Conservation (phyloP, 306 rosid species). For the Leucaena leucocephala region DNA sequence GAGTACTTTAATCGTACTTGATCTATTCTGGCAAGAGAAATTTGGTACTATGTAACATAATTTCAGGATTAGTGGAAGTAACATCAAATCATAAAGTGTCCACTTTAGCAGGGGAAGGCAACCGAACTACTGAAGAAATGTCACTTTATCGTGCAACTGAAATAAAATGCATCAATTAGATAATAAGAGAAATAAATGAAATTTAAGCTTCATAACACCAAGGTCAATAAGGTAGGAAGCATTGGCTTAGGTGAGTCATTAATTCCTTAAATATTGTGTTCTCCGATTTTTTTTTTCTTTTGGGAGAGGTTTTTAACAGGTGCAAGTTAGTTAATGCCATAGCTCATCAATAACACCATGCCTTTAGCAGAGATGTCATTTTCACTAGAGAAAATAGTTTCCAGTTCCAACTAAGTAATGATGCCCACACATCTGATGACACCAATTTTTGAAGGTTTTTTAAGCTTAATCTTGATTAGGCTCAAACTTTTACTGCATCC, state of each 20-base stretch:
- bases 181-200: neutral
- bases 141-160: constrained; percentile 10
- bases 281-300: neutral
- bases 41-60: neutral
- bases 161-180: neutral
- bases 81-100: neutral
- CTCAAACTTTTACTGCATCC: neutral
- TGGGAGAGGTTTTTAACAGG: neutral
- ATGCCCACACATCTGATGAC: constrained; percentile 6
- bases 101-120: constrained; percentile 7
- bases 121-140: constrained; percentile 7
- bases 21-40: constrained; percentile 6
- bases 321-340: neutral
- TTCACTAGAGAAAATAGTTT: neutral
- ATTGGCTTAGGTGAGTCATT: constrained; percentile 1
- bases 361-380: constrained; percentile 12
- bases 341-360: neutral
- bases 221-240: constrained; percentile 4
- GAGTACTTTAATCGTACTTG: neutral
- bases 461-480: constrained; percentile 16
- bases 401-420: neutral
- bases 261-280: constrained; percentile 18
- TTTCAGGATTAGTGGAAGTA: constrained; percentile 4
- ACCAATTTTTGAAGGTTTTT: constrained; percentile 28
- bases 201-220: neutral